phyloP scores from a whole-genome alignment of 2,329 filamentous ascomycete species.

The Fusarium acutatum region DNA sequence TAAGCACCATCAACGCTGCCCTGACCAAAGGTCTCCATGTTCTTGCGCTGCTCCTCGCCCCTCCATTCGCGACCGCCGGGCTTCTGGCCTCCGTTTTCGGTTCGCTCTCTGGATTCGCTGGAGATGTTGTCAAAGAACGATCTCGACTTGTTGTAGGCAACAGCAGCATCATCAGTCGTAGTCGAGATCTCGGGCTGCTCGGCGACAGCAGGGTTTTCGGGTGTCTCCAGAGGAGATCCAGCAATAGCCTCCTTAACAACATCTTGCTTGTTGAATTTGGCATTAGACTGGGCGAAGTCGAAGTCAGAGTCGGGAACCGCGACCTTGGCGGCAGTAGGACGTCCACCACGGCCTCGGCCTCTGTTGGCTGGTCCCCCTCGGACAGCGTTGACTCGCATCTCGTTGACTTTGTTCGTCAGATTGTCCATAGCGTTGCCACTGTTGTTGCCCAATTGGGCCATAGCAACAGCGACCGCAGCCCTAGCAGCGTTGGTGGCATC shows the following conservation, averaged over 20 bases:
- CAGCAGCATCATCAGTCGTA: slow-evolving; percentile 54
- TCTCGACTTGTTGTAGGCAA: slow-evolving; percentile 82
- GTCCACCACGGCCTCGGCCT: slow-evolving; percentile 59
- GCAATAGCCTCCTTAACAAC: slow-evolving; percentile 89
- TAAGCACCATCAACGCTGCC: slow-evolving; percentile 88
- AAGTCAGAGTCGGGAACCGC: slow-evolving; percentile 92
- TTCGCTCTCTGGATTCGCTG: slow-evolving; percentile 88
- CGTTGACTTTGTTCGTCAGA: slow-evolving; percentile 76
- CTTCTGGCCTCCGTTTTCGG: slow-evolving; percentile 73
- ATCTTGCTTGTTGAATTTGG: slow-evolving; percentile 58
- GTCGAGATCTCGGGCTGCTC: slow-evolving; percentile 50
- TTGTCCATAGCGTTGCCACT: slow-evolving; percentile 70
- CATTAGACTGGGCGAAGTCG: slow-evolving; percentile 75
- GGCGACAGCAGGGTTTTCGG: slow-evolving; percentile 48
- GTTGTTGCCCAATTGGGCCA: slow-evolving; percentile 70
- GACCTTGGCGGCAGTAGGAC: slow-evolving; percentile 68
- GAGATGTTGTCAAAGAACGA: slow-evolving; percentile 99
- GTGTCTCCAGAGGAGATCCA: slow-evolving; percentile 71
- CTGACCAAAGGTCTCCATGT: slow-evolving; percentile 97
- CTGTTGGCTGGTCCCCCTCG: slow-evolving; percentile 60
- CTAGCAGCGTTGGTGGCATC: slow-evolving; percentile 79
- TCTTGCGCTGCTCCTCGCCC: slow-evolving; percentile 91
- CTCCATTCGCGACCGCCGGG: slow-evolving; percentile 88
- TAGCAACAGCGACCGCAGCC: slow-evolving; percentile 81
- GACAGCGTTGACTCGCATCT: slow-evolving; percentile 71